Evolutionary conservation across 2,329 filamentous ascomycete species (phyloP).

Genomic region (Fusarium zealandicum): DNA sequence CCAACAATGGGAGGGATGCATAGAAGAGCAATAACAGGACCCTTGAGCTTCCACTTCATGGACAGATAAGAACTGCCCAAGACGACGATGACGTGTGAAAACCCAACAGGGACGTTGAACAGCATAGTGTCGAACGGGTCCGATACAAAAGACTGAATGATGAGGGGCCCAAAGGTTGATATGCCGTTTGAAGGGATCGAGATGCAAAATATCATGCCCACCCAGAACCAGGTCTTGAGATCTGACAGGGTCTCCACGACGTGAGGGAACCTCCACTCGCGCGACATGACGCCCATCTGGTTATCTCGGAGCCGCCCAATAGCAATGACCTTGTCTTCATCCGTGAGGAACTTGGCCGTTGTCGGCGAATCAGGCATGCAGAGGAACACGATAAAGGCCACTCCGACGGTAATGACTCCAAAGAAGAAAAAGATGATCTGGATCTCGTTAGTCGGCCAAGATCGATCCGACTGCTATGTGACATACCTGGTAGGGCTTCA

Average conservation of each 20-base stretch:
- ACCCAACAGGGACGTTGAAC: slow-evolving; percentile 67
- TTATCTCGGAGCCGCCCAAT: slow-evolving; percentile 62
- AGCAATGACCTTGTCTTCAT: slow-evolving; percentile 60
- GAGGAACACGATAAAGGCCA: slow-evolving; percentile 54
- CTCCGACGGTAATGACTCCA: slow-evolving; percentile 57
- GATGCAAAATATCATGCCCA: slow-evolving; percentile 61
- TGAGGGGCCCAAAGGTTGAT: slow-evolving; percentile 65
- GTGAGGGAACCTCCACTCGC: slow-evolving; percentile 60
- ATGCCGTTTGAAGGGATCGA: slow-evolving; percentile 65
- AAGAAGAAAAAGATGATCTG: slow-evolving; percentile 62
- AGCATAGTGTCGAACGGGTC: slow-evolving; percentile 63
- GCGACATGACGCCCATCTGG: slow-evolving; percentile 61
- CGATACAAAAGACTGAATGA: slow-evolving; percentile 66
- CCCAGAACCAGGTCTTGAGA: slow-evolving; percentile 68
- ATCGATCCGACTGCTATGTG: accelerated
- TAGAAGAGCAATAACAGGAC: slow-evolving; percentile 60
- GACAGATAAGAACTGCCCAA: slow-evolving; percentile 64
- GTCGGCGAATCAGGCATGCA: slow-evolving; percentile 59
- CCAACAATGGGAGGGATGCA: slow-evolving; percentile 66
- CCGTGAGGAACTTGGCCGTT: slow-evolving; percentile 58
- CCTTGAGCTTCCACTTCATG: slow-evolving; percentile 63
- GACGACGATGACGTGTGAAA: slow-evolving; percentile 66
- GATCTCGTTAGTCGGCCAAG: neutral
- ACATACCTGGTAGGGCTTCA: slow-evolving; percentile 57
- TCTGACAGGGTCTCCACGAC: slow-evolving; percentile 62